Base-by-base conservation (phyloP, 202 grass and related monocot species). In the Schoenoplectus tabernaemontani region DNA sequence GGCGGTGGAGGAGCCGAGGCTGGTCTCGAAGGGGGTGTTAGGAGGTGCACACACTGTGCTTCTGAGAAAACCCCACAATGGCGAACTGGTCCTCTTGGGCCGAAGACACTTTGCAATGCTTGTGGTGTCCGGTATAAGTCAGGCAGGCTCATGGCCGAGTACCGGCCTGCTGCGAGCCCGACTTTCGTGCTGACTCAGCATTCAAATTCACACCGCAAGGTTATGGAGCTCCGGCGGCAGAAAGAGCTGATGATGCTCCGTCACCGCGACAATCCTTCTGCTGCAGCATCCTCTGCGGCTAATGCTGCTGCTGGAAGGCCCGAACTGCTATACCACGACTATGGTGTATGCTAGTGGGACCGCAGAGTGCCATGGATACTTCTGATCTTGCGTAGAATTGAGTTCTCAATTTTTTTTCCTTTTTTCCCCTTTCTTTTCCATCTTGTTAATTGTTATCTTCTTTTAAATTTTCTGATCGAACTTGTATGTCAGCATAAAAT, bases 131-230 rank as follows among this genome's bases (percentile, higher is more conserved):
- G 96, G 83, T 99, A 82, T 83, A 99, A 99, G 76, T 99, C 96
- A 2, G 96, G 96, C 0, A 73, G 96, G 20, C 85, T 99, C 3
- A 86, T 99, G 88, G 85, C 96, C 2, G 96, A 99, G 92, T 99
- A 99, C 85, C 54, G 96, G 59, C 96, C 92, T 75, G 96, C 90
- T 8, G 86, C 96, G 0, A 99, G 96, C 88, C 96, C 96, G n/a
- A 99, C 96, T 4, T 99, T 96, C 83, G 71, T 99, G 64, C 90
- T 99, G 12, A 99, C 96, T 10, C 96, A 99, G 88, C 96, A 99
- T 86, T 99, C 96, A 53, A 99, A 99, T 87, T 99, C 96, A 26
- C 96, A 99, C 88, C 96, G 96, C 86, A 99, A 99, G 90, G 96
- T 99, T 32, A 84, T 99, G 76, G 96, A 99, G 90, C 90, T 99